A percentile compares a stretch with the other conserved stretches of the same genome.
Conservation (phyloP, 2,329 filamentous ascomycete species). For the Cercospora sp. region DNA sequence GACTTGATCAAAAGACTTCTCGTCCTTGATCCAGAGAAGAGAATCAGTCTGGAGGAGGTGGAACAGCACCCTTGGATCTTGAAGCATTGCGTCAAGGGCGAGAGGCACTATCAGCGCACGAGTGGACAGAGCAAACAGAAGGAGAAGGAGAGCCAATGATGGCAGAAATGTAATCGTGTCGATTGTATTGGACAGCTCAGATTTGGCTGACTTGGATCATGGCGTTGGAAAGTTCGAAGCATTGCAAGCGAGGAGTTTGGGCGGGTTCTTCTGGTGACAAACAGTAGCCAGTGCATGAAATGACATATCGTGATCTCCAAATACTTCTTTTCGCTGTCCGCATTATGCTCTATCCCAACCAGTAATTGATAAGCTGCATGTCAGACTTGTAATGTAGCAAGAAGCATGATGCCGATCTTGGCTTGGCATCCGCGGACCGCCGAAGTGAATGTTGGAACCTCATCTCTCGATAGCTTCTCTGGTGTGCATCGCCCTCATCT, state of each 20-base stretch:
- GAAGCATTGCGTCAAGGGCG: constrained; percentile 76
- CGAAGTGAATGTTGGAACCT: neutral
- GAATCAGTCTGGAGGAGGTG: constrained; percentile 85
- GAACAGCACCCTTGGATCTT: constrained; percentile 93
- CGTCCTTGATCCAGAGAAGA: constrained; percentile 89
- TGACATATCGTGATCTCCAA: neutral
- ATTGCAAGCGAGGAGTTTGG: constrained; percentile 7
- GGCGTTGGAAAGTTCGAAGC: constrained; percentile 1
- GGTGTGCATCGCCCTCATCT: neutral
- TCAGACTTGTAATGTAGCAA: neutral
- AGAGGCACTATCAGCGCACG: constrained; percentile 46
- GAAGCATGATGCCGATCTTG: neutral
- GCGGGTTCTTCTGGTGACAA: neutral
- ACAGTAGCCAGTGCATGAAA: constrained; percentile 5
- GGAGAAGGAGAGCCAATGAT: constrained; percentile 23
- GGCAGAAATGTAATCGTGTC: neutral
- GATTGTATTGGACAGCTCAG: neutral
- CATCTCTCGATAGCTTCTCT: neutral
- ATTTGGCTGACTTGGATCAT: constrained; percentile 4
- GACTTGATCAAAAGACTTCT: constrained; percentile 91
- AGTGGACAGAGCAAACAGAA: constrained; percentile 38
- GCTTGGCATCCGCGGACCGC: neutral
- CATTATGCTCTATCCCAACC: neutral
- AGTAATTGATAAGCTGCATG: neutral
- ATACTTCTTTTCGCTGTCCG: neutral